phyloP scores from a whole-genome alignment of 2,329 filamentous ascomycete species.

The Botrytis fabae region DNA sequence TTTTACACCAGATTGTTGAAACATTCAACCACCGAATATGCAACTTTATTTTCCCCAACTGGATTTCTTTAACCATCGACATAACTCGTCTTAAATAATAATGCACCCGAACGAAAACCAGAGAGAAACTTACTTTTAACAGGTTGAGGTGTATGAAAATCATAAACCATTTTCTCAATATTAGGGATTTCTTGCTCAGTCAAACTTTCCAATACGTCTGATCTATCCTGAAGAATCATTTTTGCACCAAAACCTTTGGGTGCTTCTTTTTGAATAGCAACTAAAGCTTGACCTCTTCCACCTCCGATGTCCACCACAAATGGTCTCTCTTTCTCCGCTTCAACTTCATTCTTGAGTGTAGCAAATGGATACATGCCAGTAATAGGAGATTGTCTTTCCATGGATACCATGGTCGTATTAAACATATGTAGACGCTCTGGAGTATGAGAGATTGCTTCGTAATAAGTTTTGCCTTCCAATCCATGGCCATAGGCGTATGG shows the following conservation, averaged over 20 bases:
- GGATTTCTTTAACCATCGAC: background rate
- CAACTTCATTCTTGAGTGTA: background rate
- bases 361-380: constrained; percentile 26
- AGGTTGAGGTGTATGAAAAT: constrained; percentile 38
- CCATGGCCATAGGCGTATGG: background rate
- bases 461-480: constrained; percentile 31
- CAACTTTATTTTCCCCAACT: background rate
- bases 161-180: constrained; percentile 37
- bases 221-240: constrained; percentile 38
- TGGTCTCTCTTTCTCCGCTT: constrained; percentile 28
- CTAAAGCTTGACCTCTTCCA: constrained; percentile 29
- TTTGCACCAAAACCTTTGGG: constrained; percentile 27
- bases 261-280: constrained; percentile 37
- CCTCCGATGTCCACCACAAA: constrained; percentile 34
- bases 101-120: background rate
- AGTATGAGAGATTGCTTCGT: constrained; percentile 26
- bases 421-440: background rate
- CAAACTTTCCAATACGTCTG: constrained; percentile 34
- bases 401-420: background rate
- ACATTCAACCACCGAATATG: background rate
- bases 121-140: constrained; percentile 30
- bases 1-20: background rate
- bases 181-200: constrained; percentile 31
- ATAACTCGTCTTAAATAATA: background rate
- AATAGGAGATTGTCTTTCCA: constrained; percentile 24